Evolutionary conservation across 768 basidiomycete genomes (phyloP).

Genomic region (Brasilioporus rufonigricans): DNA sequence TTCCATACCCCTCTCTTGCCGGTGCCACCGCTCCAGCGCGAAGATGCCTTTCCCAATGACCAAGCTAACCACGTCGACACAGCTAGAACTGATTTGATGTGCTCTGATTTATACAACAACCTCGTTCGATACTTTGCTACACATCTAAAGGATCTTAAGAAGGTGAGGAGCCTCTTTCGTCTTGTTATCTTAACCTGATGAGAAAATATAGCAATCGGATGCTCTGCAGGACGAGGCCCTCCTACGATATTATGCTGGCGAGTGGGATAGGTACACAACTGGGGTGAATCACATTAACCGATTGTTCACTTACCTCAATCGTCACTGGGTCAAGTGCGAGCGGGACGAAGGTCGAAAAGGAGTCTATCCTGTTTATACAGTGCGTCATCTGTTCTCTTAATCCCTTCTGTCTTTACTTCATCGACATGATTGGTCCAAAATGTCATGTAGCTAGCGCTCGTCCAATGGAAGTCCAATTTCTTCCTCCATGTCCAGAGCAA

Average conservation of each 20-base stretch:
- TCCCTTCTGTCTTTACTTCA: background rate
- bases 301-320: slow-evolving; percentile 95
- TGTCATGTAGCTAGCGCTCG: slow-evolving; percentile 72
- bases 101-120: slow-evolving; percentile 94
- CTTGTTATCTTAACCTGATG: slow-evolving; percentile 13
- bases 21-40: slow-evolving; percentile 14
- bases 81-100: slow-evolving; percentile 95
- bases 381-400: slow-evolving; percentile 38
- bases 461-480: slow-evolving; percentile 93
- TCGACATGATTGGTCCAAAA: slow-evolving; percentile 2
- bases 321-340: slow-evolving; percentile 98
- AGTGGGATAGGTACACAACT: slow-evolving; percentile 56
- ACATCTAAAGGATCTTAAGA: slow-evolving; percentile 67
- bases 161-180: slow-evolving; percentile 46
- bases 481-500: slow-evolving; percentile 83
- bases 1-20: no score
- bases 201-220: slow-evolving; percentile 61
- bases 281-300: slow-evolving; percentile 97
- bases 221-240: slow-evolving; percentile 82
- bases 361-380: slow-evolving; percentile 95
- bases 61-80: slow-evolving; percentile 18
- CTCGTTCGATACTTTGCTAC: slow-evolving; percentile 85
- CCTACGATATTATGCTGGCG: slow-evolving; percentile 82
- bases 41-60: slow-evolving; percentile 18
- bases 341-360: slow-evolving; percentile 94